These are phyloP conservation scores for Gnomoniopsis sp. DNA, from an alignment of 2,329 filamentous ascomycete genomes.

Conservation along the genomic window DNA sequence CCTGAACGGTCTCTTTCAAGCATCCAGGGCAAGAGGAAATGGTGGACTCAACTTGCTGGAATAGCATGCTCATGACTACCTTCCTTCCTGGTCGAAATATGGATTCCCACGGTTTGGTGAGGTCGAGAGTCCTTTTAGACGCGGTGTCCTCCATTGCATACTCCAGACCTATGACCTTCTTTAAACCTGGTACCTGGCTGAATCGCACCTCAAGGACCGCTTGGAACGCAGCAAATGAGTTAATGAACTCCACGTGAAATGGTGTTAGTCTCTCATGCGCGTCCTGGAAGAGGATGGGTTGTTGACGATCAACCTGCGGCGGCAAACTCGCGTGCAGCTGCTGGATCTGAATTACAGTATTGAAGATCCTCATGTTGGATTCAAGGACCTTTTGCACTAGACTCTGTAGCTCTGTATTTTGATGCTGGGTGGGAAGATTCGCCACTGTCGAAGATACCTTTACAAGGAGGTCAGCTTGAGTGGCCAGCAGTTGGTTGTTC, in stretches of 20 bases:
- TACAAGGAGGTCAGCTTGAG: background rate
- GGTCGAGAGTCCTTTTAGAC: background rate
- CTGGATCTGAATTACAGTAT: background rate
- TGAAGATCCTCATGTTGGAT: background rate
- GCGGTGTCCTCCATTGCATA: conserved; percentile 1
- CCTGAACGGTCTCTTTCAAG: background rate
- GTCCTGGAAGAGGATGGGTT: conserved; percentile 2
- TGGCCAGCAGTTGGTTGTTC: background rate
- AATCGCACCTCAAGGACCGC: conserved; percentile 1
- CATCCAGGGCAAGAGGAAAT: background rate
- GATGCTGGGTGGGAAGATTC: background rate
- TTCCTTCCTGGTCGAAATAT: background rate
- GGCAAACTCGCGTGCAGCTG: background rate
- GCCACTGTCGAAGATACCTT: background rate
- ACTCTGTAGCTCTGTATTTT: background rate
- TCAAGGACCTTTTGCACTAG: background rate
- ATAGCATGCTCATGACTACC: conserved; percentile 6
- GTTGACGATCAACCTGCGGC: conserved; percentile 1
- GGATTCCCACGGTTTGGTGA: background rate
- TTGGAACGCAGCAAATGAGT: conserved; percentile 1
- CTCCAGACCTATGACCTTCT: conserved; percentile 1
- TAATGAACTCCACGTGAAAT: conserved; percentile 1
- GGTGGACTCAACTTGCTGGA: background rate
- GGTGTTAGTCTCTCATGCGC: background rate
- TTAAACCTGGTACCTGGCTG: conserved; percentile 1